Base-by-base conservation (phyloP, 164 flowering plant genomes). In the Nelumbo lutea region DNA sequence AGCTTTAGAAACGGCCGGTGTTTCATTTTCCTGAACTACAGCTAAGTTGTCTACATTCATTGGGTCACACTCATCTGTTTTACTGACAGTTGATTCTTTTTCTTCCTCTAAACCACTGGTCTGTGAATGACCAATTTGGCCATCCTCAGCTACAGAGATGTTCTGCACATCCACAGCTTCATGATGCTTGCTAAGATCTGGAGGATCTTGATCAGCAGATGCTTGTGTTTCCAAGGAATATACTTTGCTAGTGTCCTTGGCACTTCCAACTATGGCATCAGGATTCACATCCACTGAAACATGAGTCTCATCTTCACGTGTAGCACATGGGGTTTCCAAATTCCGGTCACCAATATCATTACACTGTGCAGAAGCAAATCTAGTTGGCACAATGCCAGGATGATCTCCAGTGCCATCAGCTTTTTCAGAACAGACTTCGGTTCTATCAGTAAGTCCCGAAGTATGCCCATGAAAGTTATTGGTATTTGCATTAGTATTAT, bases 371-470 rank as follows among this genome's bases (percentile, higher is more conserved):
- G 71, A 40, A 46, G 61, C 8, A 43, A 41, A 9, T 42, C 15
- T 72, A 39, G 9, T 61, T 5, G 13, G 43, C 13, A 9, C 64
- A 61, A 47, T 53, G 57, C 13, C 48, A 61, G 53, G 38, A 14
- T 27, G 38, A 42, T 60, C 68, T 50, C 64, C 70, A 64, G 11
- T 40, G 67, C 55, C 64, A 45, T 13, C 42, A 9, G 61, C 61
- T 10, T 44, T 59, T 42, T 14, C 50, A 1, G 68, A 47, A 45
- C 4, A 62, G 44, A 43, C 57, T 11, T 53, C 14, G 1, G 3
- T 53, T 11, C 3, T 43, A 57, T 68, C 67, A 57, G 62, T 39
- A 59, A 60, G 60, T 68, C 70, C 66, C 4, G 38, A 15, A 44
- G 62, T 27, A 44, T 42, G 43, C 47, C 66, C 27, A 27, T 27